phyloP scores from a whole-genome alignment of 1,139 yeast genomes.

The Lodderomyces metapsilosis region DNA sequence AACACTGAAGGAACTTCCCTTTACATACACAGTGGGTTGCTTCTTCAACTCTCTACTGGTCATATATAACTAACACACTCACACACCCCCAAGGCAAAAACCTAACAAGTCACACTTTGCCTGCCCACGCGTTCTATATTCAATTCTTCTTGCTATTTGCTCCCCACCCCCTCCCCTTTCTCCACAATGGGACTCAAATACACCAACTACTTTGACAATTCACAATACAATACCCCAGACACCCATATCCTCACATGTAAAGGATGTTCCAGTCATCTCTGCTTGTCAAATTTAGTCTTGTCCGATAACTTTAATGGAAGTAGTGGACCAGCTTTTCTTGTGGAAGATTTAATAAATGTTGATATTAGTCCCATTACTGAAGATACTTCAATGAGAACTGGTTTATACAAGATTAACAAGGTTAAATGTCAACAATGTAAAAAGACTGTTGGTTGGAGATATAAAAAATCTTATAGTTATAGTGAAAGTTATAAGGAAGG shows the following conservation, averaged over 20 bases:
- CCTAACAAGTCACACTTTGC: too few relatives aligned
- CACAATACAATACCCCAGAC: conserved; percentile 32
- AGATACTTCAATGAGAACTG: conserved; percentile 63
- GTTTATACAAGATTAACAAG: conserved; percentile 62
- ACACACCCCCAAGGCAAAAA: neutral
- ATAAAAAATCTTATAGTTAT: conserved; percentile 55
- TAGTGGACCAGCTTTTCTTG: conserved; percentile 54
- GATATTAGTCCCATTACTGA: conserved; percentile 29
- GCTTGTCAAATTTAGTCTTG: conserved; percentile 44
- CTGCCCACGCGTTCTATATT: neutral
- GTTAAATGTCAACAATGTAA: conserved; percentile 68
- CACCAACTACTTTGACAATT: conserved; percentile 38
- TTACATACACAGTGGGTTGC: neutral
- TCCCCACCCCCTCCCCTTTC: neutral
- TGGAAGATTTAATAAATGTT: conserved; percentile 47
- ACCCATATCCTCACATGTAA: conserved; percentile 49
- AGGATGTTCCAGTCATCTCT: conserved; percentile 53
- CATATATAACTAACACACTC: too few relatives aligned
- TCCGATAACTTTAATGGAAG: conserved; percentile 53
- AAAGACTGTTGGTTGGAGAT: conserved; percentile 72
- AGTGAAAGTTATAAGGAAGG: conserved; percentile 75
- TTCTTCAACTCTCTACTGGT: neutral
- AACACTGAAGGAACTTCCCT: too few relatives aligned
- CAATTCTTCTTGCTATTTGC: neutral
- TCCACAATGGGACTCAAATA: conserved; percentile 36